Conservation (phyloP, 2,329 filamentous ascomycete species). For the Drechslera avenae region DNA sequence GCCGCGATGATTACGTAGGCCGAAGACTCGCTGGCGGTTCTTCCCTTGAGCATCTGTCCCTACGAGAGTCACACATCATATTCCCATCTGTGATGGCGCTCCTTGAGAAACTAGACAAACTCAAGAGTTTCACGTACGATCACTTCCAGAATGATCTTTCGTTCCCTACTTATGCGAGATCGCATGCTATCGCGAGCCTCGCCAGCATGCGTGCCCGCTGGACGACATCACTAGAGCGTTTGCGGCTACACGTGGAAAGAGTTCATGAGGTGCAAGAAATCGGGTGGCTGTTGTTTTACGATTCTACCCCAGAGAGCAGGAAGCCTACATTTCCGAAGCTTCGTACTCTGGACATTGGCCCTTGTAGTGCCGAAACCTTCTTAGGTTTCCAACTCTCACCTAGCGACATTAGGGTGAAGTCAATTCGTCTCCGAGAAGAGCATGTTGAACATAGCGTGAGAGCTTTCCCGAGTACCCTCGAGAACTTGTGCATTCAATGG, state of each 20-base stretch:
- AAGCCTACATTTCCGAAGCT: background rate
- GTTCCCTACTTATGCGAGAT: background rate
- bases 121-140: slow-evolving; percentile 12
- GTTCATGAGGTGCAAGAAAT: background rate
- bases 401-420: too few relatives aligned
- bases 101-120: slow-evolving; percentile 1
- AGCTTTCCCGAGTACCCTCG: slow-evolving; percentile 1
- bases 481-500: slow-evolving; percentile 7
- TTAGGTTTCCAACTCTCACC: background rate
- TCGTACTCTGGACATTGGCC: slow-evolving; percentile 7
- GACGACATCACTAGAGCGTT: background rate
- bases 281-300: background rate
- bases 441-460: background rate
- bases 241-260: slow-evolving; percentile 2
- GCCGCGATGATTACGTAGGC: background rate
- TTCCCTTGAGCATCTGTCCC: slow-evolving; percentile 3
- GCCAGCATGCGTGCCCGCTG: background rate
- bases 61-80: slow-evolving; percentile 5
- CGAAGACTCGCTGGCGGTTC: slow-evolving; percentile 3
- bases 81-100: background rate
- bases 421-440: too few relatives aligned
- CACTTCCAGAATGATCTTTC: slow-evolving; percentile 1
- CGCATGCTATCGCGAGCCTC: background rate
- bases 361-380: slow-evolving; percentile 3
- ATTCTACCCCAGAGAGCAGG: background rate